These are phyloP conservation scores for Allantophomopsis lycopodina DNA, from an alignment of 2,329 filamentous ascomycete genomes.

Conservation along the genomic window DNA sequence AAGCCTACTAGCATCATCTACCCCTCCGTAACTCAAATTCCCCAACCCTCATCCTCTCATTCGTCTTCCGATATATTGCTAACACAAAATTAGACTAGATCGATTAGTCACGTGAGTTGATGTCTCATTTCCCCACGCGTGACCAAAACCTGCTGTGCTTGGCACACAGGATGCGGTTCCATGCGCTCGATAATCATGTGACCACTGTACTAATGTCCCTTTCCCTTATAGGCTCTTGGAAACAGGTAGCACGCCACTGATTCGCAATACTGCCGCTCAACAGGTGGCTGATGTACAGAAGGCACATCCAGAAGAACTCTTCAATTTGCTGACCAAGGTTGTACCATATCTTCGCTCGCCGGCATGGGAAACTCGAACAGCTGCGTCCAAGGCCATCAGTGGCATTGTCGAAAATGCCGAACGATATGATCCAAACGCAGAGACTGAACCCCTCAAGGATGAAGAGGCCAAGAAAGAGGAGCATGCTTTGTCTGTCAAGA, in stretches of 20 bases:
- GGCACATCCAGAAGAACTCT: slow-evolving; percentile 91
- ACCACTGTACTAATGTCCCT: slow-evolving; percentile 6
- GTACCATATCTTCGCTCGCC: slow-evolving; percentile 92
- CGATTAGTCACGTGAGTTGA: slow-evolving; percentile 66
- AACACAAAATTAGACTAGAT: slow-evolving; percentile 43
- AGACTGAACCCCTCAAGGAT: slow-evolving; percentile 40
- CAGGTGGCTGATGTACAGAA: slow-evolving; percentile 97
- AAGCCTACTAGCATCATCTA: slow-evolving; percentile 5
- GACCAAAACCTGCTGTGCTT: background rate
- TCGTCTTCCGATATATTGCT: slow-evolving; percentile 3
- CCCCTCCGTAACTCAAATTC: background rate
- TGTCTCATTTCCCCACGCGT: background rate
- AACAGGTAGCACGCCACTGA: slow-evolving; percentile 90
- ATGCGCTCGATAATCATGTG: slow-evolving; percentile 1
- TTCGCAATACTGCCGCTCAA: slow-evolving; percentile 91
- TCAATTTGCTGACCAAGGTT: slow-evolving; percentile 85
- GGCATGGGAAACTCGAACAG: slow-evolving; percentile 92
- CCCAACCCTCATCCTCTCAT: background rate
- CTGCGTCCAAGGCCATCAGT: slow-evolving; percentile 85
- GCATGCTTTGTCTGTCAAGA: slow-evolving; percentile 28
- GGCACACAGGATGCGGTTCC: background rate
- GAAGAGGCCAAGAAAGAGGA: slow-evolving; percentile 26
- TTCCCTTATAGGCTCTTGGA: slow-evolving; percentile 61
- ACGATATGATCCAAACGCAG: slow-evolving; percentile 74
- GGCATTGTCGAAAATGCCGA: slow-evolving; percentile 87